Conservation (phyloP, 345 rosid species). For the Lenwebbia sp. region DNA sequence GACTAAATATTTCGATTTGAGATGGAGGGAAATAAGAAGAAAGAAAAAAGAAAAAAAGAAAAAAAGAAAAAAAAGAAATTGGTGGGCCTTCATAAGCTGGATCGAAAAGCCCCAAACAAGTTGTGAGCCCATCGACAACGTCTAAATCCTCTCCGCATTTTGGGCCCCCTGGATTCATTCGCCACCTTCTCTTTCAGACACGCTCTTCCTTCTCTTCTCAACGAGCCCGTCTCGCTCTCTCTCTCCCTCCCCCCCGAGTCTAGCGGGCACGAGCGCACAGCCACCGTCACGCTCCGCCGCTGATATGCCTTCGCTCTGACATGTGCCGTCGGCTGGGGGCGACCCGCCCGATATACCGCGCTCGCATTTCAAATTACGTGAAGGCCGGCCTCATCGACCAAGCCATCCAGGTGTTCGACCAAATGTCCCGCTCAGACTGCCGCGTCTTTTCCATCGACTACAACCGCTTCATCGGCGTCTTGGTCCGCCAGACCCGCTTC, state of each 20-base stretch:
- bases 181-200: neutral
- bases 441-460: conserved; percentile 72
- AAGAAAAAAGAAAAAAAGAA: neutral
- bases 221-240: neutral
- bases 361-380: conserved; percentile 47
- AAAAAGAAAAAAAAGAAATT: neutral
- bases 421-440: conserved; percentile 71
- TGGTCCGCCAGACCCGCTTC: conserved; percentile 47
- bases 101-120: neutral
- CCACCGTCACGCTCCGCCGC: neutral
- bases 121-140: neutral
- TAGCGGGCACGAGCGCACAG: neutral
- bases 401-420: conserved; percentile 81
- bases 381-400: conserved; percentile 66
- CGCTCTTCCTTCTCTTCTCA: neutral
- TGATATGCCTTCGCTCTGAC: conserved; percentile 40
- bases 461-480: conserved; percentile 79
- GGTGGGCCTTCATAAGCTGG: neutral
- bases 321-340: conserved; percentile 86
- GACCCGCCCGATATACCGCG: conserved; percentile 74
- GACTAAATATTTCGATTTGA: neutral
- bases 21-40: neutral
- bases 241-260: neutral
- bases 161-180: neutral
- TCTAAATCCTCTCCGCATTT: neutral